Evolutionary conservation across 805 yeast species (phyloP), one percentile per base, ranked within the genome.

Genomic region (Metschnikowia baotianmanensis): DNA sequence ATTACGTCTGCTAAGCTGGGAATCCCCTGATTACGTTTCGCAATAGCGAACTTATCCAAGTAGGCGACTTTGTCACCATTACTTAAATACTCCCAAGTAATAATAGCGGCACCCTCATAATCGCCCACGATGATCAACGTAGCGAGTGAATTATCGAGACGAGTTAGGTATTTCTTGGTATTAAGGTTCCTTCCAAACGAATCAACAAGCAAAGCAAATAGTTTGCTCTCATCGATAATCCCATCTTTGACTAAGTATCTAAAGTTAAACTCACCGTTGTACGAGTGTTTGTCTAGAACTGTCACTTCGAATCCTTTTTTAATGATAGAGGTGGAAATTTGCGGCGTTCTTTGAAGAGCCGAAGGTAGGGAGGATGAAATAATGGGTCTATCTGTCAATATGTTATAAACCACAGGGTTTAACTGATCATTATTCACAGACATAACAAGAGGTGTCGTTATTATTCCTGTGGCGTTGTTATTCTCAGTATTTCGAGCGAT

Each of bases 1-100:
- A 91, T 82, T 17, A 93, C 79, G 58, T 93, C 99, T 0, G 99
- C 97, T 11, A 91, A 81, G 4, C 97, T 95, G 4, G 95, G 82
- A 0, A 93, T 79, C 0, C 99, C 98, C 62, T 93, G 98, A 46
- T 86, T 72, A 35, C 76, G 72, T 31, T 83, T 80, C 29, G 86
- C 74, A 10, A 93, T 96, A 0, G 98, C 98, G 67, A 93, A 88
- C 61, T 93, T 93, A 61, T 93, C 99, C 37, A 93, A 69, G 51
- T 93, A 93, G 0, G 96, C 86, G 23, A 88, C 72, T 19, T 54
- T 53, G 7, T 58, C 48, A 2, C 55, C 58, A 4, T 56, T 49
- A 2, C 56, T 54, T 3, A 51, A 43, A 22, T 27, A 4, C 53
- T 91, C 99, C 78, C 87, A 83, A 0, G 99, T 93, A 25, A 91